Evolutionary conservation across 2,329 filamentous ascomycete species (phyloP), one percentile per base, ranked within the genome.

Genomic region (Botrytis paeoniae): DNA sequence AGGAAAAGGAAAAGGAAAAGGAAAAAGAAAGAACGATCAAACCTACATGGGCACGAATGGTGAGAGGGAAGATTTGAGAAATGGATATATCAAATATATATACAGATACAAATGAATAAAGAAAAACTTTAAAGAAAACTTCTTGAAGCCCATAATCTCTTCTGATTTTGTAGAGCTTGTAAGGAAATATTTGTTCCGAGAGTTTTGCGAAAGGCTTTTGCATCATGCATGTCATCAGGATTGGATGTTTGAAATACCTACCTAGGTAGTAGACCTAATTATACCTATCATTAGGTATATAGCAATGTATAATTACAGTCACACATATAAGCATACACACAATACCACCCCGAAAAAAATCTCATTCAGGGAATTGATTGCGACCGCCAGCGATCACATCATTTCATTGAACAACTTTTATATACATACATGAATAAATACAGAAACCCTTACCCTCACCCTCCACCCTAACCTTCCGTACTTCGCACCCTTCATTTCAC

Each of bases 31-130:
- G 39, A 20, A 70, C 57, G 25, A 66, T 72, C 16, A 73, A 72
- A 66, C 70, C 71, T 4, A 69, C 68, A 16, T 75, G 73, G 72
- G 74, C 74, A 8, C 72, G 72, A 25, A 74, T 75, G 72, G 60
- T 72, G 2, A 41, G 64, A 5, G 64, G 64, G 1, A 54, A 54
- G 35, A 29, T 22, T 54, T 51, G 45, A 66, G 63, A 37, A 2
- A 12, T 43, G n/a, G 25, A 63, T 37, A 60, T 57, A 61, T 4
- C 5, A n/a, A 14, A 16, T 35, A n/a, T 25, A 18, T 39, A 29
- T 16, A 39, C 16, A 12, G 14, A 37, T n/a, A 25, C 2, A 12
- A n/a, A 51, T n/a, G 4, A 51, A 51, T 14, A 14, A n/a, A 51
- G 22, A 51, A 51, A 51, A 12, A 51, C 25, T 6, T n/a, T 4